Evolutionary conservation across 2,329 filamentous ascomycete genomes (phyloP).

Genomic region (Aquanectria penicillioides): DNA sequence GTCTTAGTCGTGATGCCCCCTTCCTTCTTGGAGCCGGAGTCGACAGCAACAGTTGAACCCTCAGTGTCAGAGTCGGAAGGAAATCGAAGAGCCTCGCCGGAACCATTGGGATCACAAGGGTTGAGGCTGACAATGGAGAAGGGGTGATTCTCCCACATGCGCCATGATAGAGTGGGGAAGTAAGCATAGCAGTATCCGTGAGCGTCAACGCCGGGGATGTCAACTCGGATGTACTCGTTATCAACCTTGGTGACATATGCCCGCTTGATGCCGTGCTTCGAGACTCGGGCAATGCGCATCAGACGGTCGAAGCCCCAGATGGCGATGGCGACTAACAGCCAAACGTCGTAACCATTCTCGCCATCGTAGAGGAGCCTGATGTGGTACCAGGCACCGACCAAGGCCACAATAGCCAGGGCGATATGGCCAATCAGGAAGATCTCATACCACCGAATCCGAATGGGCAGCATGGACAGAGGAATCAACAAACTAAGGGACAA

Average conservation of each 20-base stretch:
- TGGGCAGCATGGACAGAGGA: slow-evolving; percentile 45
- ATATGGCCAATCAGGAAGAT: slow-evolving; percentile 57
- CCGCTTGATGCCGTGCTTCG: slow-evolving; percentile 38
- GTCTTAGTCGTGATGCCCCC: slow-evolving; percentile 12
- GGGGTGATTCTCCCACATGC: slow-evolving; percentile 47
- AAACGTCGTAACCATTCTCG: slow-evolving; percentile 54
- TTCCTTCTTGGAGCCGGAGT: slow-evolving; percentile 28
- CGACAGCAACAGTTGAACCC: background rate
- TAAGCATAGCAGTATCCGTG: slow-evolving; percentile 44
- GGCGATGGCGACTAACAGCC: slow-evolving; percentile 41
- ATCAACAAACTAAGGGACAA: slow-evolving; percentile 45
- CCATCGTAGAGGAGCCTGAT: slow-evolving; percentile 47
- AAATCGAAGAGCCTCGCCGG: background rate
- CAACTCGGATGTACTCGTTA: slow-evolving; percentile 43
- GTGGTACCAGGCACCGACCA: slow-evolving; percentile 57
- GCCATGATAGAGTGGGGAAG: slow-evolving; percentile 45
- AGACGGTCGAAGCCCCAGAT: slow-evolving; percentile 45
- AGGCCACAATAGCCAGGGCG: slow-evolving; percentile 49
- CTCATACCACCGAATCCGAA: slow-evolving; percentile 53
- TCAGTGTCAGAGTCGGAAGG: slow-evolving; percentile 27
- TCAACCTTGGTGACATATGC: slow-evolving; percentile 42
- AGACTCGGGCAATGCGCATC: slow-evolving; percentile 33
- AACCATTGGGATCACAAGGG: slow-evolving; percentile 5
- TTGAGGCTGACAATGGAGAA: slow-evolving; percentile 43
- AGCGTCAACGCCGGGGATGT: slow-evolving; percentile 38